phyloP scores from a whole-genome alignment of 176 grass and related monocot genomes.

The Aegilops bicornis region DNA sequence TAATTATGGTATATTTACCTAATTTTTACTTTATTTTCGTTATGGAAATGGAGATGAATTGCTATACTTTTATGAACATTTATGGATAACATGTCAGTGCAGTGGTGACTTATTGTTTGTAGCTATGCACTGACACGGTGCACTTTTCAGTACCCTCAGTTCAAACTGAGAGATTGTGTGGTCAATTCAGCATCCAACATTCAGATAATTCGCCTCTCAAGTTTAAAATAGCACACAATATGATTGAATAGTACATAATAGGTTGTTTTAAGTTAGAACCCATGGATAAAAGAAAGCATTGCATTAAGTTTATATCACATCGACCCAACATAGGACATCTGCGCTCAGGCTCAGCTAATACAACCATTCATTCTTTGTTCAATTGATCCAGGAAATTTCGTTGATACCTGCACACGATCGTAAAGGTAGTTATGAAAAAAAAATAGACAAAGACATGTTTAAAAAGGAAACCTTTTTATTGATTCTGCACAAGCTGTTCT shows the following conservation, averaged over 20 bases:
- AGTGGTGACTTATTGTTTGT: too few species aligned
- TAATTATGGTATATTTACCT: neutral
- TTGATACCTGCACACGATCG: conserved; percentile 35
- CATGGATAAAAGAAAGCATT: neutral
- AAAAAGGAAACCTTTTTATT: neutral
- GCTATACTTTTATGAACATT: neutral
- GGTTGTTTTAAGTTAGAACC: neutral
- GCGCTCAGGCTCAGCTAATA: neutral
- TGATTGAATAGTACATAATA: conserved; percentile 24
- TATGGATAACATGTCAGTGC: neutral
- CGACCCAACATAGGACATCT: neutral
- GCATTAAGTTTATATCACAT: neutral
- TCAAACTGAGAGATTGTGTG: neutral
- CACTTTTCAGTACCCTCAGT: neutral
- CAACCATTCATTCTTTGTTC: conserved; percentile 41
- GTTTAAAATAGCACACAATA: conserved; percentile 16
- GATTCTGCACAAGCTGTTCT: neutral
- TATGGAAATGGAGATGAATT: neutral
- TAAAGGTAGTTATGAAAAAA: neutral
- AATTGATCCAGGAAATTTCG: conserved; percentile 34
- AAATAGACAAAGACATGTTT: neutral
- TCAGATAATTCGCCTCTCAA: neutral
- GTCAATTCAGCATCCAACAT: neutral
- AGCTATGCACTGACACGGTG: neutral
- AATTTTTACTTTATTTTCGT: neutral